These are phyloP conservation scores for Spirogloea muscicola DNA, from an alignment of 139 green algal genomes.

Conservation along the genomic window DNA sequence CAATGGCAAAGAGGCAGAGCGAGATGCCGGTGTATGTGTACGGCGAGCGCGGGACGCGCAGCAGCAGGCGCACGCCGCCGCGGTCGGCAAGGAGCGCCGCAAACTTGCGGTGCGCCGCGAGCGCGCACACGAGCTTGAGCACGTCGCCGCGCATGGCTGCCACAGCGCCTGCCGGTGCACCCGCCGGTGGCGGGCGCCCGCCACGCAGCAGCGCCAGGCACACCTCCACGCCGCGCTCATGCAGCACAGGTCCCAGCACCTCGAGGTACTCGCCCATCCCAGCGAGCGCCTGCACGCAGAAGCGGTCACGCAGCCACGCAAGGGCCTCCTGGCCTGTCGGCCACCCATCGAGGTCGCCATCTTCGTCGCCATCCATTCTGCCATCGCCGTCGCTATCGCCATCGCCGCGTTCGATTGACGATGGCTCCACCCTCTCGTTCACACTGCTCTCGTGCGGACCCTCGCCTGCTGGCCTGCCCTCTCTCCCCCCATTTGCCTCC, in stretches of 20 bases:
- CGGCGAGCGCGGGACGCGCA: conserved; percentile 53
- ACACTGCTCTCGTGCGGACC: too few species aligned
- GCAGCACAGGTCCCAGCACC: conserved; percentile 49
- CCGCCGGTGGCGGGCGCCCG: neutral
- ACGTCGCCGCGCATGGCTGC: conserved; percentile 50
- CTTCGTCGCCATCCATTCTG: too few species aligned
- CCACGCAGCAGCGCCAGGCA: conserved; percentile 32
- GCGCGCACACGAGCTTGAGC: conserved; percentile 55
- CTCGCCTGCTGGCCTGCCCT: too few species aligned
- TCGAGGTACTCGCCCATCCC: conserved; percentile 51
- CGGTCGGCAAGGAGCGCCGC: conserved; percentile 60
- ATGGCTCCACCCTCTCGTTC: too few species aligned
- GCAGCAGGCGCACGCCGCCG: conserved; percentile 59
- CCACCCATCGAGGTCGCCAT: too few species aligned
- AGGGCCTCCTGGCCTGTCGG: neutral
- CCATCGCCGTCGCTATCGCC: too few species aligned
- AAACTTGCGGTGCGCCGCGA: conserved; percentile 65
- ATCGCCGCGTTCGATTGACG: too few species aligned
- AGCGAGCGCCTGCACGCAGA: conserved; percentile 38
- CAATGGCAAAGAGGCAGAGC: conserved; percentile 46
- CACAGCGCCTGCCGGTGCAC: neutral
- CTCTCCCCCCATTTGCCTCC: too few species aligned
- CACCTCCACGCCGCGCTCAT: conserved; percentile 37
- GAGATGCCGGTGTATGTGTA: conserved; percentile 50
- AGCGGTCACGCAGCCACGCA: conserved; percentile 27